A percentile compares a stretch with the other conserved stretches of the same genome.
Evolutionary conservation across 148 eudicot species (phyloP).

Genomic region (Rhododendron vialii): DNA sequence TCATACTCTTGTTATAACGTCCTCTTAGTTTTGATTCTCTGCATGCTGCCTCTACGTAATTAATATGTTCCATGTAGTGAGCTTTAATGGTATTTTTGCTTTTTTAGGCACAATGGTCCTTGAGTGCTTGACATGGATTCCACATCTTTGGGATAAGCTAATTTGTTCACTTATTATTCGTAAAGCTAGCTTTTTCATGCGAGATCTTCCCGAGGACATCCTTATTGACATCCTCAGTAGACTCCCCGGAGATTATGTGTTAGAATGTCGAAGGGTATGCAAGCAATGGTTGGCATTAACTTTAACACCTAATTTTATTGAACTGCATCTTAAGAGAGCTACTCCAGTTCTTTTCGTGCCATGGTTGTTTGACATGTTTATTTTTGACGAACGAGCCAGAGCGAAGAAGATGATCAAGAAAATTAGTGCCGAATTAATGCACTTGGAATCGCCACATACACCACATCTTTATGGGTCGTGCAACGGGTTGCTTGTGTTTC

Average conservation of each 20-base stretch:
- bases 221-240: background rate
- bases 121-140: constrained; percentile 2
- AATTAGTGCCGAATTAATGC: background rate
- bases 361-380: background rate
- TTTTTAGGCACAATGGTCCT: background rate
- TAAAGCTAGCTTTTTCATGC: background rate
- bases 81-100: background rate
- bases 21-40: background rate
- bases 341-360: background rate
- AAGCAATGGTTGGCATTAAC: background rate
- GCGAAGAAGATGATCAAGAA: background rate
- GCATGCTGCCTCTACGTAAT: background rate
- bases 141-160: background rate
- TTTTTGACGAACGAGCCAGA: background rate
- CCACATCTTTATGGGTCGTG: background rate
- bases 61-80: background rate
- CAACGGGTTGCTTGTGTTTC: background rate
- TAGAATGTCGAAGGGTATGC: background rate
- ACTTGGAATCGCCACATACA: background rate
- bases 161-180: background rate
- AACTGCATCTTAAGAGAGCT: background rate
- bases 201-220: background rate
- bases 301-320: background rate
- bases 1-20: background rate
- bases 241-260: background rate